Evolutionary conservation across 2,329 filamentous ascomycete species (phyloP).

Genomic region (Xylaria sp.): DNA sequence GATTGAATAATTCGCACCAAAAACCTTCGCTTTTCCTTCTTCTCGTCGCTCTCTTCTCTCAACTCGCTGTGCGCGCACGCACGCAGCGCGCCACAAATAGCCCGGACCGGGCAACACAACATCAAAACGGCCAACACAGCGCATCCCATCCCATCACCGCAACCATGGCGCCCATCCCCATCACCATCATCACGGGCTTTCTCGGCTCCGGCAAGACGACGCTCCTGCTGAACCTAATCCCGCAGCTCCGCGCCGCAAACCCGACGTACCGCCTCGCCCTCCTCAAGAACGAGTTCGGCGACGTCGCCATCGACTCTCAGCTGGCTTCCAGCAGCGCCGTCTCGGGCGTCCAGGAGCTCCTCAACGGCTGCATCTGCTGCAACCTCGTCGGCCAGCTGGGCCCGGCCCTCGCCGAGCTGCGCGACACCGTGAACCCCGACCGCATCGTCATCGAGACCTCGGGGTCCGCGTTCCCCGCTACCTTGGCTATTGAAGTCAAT

Average conservation of each 20-base stretch:
- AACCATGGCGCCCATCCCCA: conserved; percentile 73
- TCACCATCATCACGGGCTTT: conserved; percentile 96
- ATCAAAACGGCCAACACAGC: neutral
- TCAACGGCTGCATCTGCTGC: conserved; percentile 98
- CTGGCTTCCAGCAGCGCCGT: conserved; percentile 84
- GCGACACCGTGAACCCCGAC: conserved; percentile 65
- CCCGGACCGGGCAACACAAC: neutral
- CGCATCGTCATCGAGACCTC: conserved; percentile 94
- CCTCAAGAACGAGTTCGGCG: conserved; percentile 97
- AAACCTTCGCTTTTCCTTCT: neutral
- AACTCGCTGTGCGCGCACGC: neutral
- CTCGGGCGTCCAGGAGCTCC: conserved; percentile 86
- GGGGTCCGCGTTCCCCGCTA: conserved; percentile 86
- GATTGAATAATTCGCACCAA: neutral
- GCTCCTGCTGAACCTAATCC: conserved; percentile 89
- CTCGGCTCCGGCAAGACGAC: conserved; percentile 96
- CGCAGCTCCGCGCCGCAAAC: conserved; percentile 79
- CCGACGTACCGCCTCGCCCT: conserved; percentile 85
- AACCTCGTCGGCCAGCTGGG: conserved; percentile 93
- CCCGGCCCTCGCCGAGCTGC: conserved; percentile 78
- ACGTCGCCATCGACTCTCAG: conserved; percentile 90
- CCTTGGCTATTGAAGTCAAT: conserved; percentile 89
- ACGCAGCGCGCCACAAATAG: too few species aligned
- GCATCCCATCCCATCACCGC: neutral
- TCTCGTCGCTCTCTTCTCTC: neutral